These are phyloP conservation scores for Fonsecaea erecta DNA, from an alignment of 2,329 filamentous ascomycete genomes.

Conservation along the genomic window DNA sequence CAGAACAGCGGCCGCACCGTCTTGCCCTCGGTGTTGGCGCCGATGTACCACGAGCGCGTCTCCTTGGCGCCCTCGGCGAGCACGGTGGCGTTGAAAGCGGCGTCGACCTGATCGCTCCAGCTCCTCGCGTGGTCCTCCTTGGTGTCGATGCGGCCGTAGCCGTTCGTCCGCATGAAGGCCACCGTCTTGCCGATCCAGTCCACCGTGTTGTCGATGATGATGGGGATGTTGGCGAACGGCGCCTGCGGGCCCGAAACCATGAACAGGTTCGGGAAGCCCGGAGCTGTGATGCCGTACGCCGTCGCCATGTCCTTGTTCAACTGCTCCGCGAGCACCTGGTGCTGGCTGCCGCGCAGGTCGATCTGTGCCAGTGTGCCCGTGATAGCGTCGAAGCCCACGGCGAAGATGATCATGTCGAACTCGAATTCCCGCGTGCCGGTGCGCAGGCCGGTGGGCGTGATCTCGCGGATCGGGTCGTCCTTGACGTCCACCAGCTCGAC, in stretches of 20 bases:
- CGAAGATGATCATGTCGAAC: conserved; percentile 48
- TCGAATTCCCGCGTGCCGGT: conserved; percentile 47
- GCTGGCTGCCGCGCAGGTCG: conserved; percentile 38
- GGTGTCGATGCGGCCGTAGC: conserved; percentile 58
- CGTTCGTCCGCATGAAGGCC: conserved; percentile 20
- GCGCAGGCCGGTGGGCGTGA: conserved; percentile 49
- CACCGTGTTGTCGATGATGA: conserved; percentile 57
- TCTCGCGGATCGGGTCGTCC: conserved; percentile 48
- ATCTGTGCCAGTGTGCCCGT: conserved; percentile 47
- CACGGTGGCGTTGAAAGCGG: conserved; percentile 52
- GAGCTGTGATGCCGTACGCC: conserved; percentile 50
- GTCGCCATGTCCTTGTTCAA: conserved; percentile 42
- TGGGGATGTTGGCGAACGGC: conserved; percentile 59
- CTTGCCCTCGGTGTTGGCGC: conserved; percentile 60
- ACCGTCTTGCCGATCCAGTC: conserved; percentile 49
- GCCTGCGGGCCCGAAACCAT: conserved; percentile 60
- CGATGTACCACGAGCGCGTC: conserved; percentile 60
- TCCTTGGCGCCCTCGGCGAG: conserved; percentile 49
- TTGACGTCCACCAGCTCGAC: conserved; percentile 55
- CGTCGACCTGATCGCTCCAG: conserved; percentile 57
- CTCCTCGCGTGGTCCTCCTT: conserved; percentile 49
- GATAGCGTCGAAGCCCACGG: conserved; percentile 50
- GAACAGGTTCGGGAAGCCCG: conserved; percentile 55
- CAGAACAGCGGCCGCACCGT: conserved; percentile 17
- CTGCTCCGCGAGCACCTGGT: conserved; percentile 34